These are phyloP conservation scores for Heracleum sosnowskyi DNA, from an alignment of 129 eudicot species.

Conservation along the genomic window DNA sequence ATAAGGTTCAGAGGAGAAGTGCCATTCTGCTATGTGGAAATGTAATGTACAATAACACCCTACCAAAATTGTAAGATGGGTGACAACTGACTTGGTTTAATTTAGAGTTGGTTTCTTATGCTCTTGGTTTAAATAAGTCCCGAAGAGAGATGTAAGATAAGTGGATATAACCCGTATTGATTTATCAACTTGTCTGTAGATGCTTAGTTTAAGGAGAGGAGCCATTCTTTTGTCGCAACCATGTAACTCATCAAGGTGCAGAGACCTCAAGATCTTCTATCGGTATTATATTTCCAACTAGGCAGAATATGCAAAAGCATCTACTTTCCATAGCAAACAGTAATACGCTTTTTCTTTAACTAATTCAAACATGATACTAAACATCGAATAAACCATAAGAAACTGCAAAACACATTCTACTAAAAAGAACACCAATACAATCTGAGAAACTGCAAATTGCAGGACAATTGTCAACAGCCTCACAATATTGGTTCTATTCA, in stretches of 20 bases:
- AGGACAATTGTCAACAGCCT: not conserved
- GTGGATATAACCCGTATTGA: not conserved
- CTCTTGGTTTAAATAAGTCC: not conserved
- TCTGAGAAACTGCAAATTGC: not conserved
- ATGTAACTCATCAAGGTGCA: not conserved
- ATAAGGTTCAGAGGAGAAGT: not conserved
- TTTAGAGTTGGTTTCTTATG: not conserved
- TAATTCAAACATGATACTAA: not conserved
- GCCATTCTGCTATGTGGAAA: not conserved
- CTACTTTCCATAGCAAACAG: not conserved
- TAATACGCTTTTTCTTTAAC: not conserved
- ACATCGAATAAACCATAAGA: not conserved
- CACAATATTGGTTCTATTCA: not conserved
- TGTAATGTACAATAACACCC: not conserved
- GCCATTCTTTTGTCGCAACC: not conserved
- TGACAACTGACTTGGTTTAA: not conserved
- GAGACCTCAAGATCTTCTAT: not conserved
- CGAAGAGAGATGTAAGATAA: not conserved
- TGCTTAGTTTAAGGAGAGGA: not conserved
- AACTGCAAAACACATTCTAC: not conserved
- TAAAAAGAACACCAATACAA: not conserved
- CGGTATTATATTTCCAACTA: not conserved
- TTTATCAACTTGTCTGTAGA: not conserved
- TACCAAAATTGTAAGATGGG: not conserved
- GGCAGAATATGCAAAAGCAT: not conserved